phyloP scores from a whole-genome alignment of 129 eudicot genomes.

The Escallonia herrerae region DNA sequence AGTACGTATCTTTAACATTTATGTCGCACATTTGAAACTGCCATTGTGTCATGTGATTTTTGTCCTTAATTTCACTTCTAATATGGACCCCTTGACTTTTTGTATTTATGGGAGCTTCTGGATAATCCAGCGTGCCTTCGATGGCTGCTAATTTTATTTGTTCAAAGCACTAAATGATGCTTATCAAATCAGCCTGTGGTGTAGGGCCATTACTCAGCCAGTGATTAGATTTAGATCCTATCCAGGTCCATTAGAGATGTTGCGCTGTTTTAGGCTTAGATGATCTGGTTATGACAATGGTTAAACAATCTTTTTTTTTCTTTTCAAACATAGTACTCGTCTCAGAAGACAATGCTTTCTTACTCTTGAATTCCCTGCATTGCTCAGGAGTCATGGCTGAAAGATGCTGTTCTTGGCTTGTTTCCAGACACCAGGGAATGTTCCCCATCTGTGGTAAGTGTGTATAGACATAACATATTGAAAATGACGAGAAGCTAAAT shows the following conservation, averaged over 20 bases:
- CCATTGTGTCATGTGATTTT: constrained; percentile 7
- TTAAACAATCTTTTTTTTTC: too few relatives aligned
- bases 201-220: not conserved
- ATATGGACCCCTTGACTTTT: not conserved
- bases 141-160: constrained; percentile 4
- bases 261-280: too few relatives aligned
- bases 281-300: too few relatives aligned
- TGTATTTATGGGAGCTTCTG: not conserved
- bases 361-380: constrained; percentile 12
- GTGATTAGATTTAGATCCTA: constrained; percentile 2
- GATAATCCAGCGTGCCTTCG: constrained; percentile 1
- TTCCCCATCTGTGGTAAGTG: constrained; percentile 78
- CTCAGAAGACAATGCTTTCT: too few relatives aligned
- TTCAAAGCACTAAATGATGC: constrained; percentile 1
- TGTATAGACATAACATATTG: not conserved
- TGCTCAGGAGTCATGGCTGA: constrained; percentile 84
- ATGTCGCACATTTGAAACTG: constrained; percentile 5
- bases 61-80: not conserved
- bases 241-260: not conserved
- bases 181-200: not conserved
- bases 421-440: constrained; percentile 85
- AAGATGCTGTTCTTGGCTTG: constrained; percentile 60
- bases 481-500: constrained; percentile 4
- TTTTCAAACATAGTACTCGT: too few relatives aligned
- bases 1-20: constrained; percentile 37